Base-by-base conservation (phyloP, 345 rosid species). In the Leavenworthia alabamica region DNA sequence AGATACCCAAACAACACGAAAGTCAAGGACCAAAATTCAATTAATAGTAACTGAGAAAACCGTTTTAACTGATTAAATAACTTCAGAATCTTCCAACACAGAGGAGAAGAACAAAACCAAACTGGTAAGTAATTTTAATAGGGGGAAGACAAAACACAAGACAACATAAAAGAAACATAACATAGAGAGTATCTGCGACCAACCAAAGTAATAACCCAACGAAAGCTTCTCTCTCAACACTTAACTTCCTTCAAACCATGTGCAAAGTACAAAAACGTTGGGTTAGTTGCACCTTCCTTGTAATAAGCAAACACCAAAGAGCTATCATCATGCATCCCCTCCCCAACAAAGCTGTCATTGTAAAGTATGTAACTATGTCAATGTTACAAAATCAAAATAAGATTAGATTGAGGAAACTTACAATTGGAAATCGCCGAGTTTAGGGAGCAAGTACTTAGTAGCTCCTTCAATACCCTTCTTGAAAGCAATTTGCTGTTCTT, bases 301-400 rank as follows among this genome's bases (percentile, higher is more conserved):
- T 94, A 94, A 84, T 90, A 86, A 40, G 99, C 99, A 63, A 94
- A 77, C 42, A 94, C 99, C 83, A 90, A 6, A 44, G 37, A 0
- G 16, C 73, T 59, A 58, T 94, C 97, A 66, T 90, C 96, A 1
- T 64, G 69, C 97, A 90, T 88, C 70, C 95, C 83, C 82, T 94
- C 99, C 7, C 99, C 99, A 17, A 94, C 89, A 45, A 94, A 94
- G 75, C 99, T 93, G 82, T 63, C n/a, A n/a, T n/a, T n/a, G n/a
- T n/a, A 56, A 2, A 14, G 36, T 8, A 14, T 50, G n/a, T n/a
- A n/a, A n/a, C n/a, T n/a, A n/a, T n/a, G n/a, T n/a, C n/a, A n/a
- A n/a, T n/a, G n/a, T n/a, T n/a, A n/a, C 13, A 15, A 28, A 19
- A 19, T 9, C 10, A 46, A 46, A 12, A 47, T 3, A 47, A 6